Evolutionary conservation across 140 eudicot species (phyloP).

Genomic region (Cichorium intybus): DNA sequence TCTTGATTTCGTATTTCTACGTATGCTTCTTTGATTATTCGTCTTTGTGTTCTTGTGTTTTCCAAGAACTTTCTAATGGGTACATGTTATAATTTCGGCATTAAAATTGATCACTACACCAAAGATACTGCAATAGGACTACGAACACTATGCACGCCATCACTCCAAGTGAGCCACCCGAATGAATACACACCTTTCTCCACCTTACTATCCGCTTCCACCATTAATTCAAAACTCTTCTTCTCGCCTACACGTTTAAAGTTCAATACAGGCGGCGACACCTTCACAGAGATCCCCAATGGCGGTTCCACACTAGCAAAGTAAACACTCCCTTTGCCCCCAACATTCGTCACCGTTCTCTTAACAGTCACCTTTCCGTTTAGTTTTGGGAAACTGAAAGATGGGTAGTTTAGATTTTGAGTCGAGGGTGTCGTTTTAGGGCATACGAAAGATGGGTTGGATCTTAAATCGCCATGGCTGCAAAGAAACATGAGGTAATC

Average conservation of each 20-base stretch:
- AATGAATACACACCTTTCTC: constrained; percentile 39
- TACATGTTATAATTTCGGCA: constrained; percentile 5
- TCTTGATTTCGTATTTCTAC: constrained; percentile 8
- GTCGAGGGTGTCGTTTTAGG: constrained; percentile 44
- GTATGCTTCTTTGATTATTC: constrained; percentile 19
- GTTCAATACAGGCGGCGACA: constrained; percentile 45
- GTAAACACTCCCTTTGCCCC: constrained; percentile 49
- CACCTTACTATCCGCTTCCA: constrained; percentile 30
- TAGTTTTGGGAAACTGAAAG: constrained; percentile 54
- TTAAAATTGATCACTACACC: constrained; percentile 30
- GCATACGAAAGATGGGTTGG: constrained; percentile 44
- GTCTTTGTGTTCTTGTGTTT: constrained; percentile 16
- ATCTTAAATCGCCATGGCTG: constrained; percentile 27
- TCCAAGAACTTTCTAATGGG: constrained; percentile 12
- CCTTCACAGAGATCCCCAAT: constrained; percentile 43
- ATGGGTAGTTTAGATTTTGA: constrained; percentile 59
- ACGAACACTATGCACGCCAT: constrained; percentile 53
- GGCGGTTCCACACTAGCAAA: constrained; percentile 60
- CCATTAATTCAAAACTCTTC: constrained; percentile 50
- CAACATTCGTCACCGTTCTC: constrained; percentile 70
- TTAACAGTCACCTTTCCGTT: constrained; percentile 37
- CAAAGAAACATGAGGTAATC: constrained; percentile 72
- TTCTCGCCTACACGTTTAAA: constrained; percentile 50
- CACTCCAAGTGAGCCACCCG: constrained; percentile 74
- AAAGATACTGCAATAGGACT: constrained; percentile 65